phyloP scores from a whole-genome alignment of 306 rosid genomes.

The Trichosanthes truncata region DNA sequence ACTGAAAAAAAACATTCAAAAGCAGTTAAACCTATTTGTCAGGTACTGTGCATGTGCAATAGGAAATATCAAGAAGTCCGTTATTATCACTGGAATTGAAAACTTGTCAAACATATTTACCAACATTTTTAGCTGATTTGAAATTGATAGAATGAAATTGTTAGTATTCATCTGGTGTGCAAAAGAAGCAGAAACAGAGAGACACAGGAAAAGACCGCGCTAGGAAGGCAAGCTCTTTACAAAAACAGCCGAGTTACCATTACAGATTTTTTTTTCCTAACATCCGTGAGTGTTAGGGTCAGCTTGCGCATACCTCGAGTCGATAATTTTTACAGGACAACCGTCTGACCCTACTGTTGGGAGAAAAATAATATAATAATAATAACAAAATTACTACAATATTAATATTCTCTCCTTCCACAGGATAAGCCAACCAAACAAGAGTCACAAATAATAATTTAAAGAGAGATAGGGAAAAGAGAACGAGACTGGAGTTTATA shows the following conservation, averaged over 20 bases:
- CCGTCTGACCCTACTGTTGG: no score
- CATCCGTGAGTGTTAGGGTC: no score
- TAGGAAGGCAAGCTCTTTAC: background rate
- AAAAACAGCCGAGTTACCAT: background rate
- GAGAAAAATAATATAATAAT: no score
- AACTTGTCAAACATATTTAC: background rate
- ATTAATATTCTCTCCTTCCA: no score
- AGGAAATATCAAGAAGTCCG: background rate
- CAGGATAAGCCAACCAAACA: no score
- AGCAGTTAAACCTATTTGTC: background rate
- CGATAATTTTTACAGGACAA: no score
- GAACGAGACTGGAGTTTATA: no score
- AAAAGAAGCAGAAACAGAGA: background rate
- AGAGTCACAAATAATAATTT: no score
- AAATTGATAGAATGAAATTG: background rate
- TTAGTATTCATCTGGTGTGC: background rate
- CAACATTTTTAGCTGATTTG: background rate
- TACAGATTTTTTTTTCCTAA: background rate
- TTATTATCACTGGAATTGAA: background rate
- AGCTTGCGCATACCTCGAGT: no score
- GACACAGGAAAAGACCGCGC: background rate
- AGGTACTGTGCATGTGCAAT: background rate
- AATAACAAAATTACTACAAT: no score
- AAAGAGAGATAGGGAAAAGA: no score
- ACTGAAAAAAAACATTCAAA: background rate